Evolutionary conservation across 371 early-diverging fungal genomes (phyloP).

Genomic region (Smittium culicis): DNA sequence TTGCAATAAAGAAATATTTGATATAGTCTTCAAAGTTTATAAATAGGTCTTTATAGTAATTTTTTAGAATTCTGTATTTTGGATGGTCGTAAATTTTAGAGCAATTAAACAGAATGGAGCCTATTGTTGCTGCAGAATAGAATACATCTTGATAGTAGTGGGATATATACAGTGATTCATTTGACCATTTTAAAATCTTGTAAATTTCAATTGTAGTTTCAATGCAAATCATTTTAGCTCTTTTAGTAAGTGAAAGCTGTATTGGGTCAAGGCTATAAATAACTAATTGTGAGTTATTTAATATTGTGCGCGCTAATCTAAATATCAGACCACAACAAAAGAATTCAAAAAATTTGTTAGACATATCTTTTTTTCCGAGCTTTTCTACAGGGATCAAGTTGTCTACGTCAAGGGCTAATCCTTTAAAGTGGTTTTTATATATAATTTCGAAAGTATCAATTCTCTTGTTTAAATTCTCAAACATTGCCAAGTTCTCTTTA

Average conservation of each 20-base stretch:
- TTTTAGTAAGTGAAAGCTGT: neutral
- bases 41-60: neutral
- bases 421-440: neutral
- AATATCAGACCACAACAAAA: neutral
- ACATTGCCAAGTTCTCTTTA: neutral
- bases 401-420: neutral
- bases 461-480: neutral
- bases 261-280: neutral
- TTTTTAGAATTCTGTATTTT: neutral
- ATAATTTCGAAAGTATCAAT: neutral
- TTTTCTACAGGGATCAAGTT: neutral
- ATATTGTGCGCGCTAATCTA: neutral
- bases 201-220: neutral
- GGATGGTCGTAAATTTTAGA: neutral
- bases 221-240: neutral
- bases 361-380: neutral
- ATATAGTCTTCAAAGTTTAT: neutral
- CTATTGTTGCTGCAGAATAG: neutral
- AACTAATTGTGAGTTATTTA: neutral
- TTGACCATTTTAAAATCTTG: constrained; percentile 4
- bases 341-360: neutral
- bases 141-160: neutral
- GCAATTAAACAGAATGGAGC: neutral
- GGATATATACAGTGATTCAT: neutral
- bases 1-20: neutral